phyloP scores from a whole-genome alignment of 495 filamentous ascomycete species.

The Aspergillus indologenus region DNA sequence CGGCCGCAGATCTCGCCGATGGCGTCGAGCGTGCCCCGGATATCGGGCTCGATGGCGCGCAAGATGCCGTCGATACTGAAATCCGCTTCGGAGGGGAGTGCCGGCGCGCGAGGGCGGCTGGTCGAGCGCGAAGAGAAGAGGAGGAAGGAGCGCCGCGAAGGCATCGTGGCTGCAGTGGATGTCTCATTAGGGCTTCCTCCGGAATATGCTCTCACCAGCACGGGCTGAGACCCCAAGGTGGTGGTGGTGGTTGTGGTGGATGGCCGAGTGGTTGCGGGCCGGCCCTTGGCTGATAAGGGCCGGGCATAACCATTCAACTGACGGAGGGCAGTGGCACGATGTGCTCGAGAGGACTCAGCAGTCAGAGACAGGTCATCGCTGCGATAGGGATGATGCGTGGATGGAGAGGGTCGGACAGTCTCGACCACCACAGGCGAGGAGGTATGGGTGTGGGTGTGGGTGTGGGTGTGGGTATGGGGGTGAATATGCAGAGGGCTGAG shows the following conservation, averaged over 20 bases:
- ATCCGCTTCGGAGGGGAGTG: conserved; percentile 48
- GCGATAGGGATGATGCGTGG: conserved; percentile 23
- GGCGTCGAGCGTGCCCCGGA: conserved; percentile 53
- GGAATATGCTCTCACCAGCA: conserved; percentile 46
- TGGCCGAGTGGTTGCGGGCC: conserved; percentile 19
- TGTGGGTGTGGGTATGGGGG: too few relatives aligned
- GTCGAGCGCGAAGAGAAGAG: conserved; percentile 22
- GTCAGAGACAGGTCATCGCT: conserved; percentile 24
- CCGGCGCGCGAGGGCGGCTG: conserved; percentile 21
- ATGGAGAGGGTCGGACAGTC: conserved; percentile 22
- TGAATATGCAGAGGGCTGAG: conserved; percentile 22
- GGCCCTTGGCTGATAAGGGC: conserved; percentile 24
- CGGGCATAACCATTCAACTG: conserved; percentile 28
- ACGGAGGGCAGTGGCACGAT: conserved; percentile 30
- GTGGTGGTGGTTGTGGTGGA: too few relatives aligned
- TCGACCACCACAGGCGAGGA: conserved; percentile 19
- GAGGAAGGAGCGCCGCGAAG: conserved; percentile 36
- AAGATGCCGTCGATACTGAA: conserved; percentile 62
- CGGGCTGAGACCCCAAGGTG: conserved; percentile 38
- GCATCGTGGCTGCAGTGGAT: conserved; percentile 28
- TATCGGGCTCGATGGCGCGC: conserved; percentile 56
- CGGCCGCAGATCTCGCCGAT: conserved; percentile 64
- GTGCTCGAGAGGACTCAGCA: conserved; percentile 25
- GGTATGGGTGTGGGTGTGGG: too few relatives aligned
- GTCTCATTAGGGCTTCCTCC: conserved; percentile 31